Percentiles rank a stretch among this genome's conserved stretches.
These are phyloP conservation scores for Voacanga thouarsii DNA, from an alignment of 257 asterid species.

Conservation along the genomic window DNA sequence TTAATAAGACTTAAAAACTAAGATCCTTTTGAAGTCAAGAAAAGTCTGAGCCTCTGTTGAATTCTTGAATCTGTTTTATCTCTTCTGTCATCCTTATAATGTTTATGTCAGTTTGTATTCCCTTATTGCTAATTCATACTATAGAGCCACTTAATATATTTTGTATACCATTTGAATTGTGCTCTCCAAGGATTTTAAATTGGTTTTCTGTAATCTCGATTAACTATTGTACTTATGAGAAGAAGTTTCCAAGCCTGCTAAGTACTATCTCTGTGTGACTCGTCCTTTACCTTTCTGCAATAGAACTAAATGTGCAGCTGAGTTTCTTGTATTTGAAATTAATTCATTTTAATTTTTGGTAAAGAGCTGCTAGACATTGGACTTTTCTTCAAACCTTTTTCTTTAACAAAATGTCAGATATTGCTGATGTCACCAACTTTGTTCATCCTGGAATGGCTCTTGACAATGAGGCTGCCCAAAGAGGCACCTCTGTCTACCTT, in stretches of 20 bases:
- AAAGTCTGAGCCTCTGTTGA: neutral
- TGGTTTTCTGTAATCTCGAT: neutral
- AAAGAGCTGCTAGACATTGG: neutral
- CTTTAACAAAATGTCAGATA: slow-evolving; percentile 66
- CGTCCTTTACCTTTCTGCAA: too few relatives aligned
- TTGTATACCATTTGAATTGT: too few relatives aligned
- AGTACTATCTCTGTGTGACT: neutral
- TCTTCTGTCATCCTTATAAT: neutral
- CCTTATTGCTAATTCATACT: neutral
- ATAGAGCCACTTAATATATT: neutral
- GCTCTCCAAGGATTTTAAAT: neutral
- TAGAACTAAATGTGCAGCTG: too few relatives aligned
- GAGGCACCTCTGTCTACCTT: slow-evolving; percentile 99
- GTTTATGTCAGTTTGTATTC: neutral
- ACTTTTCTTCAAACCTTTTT: slow-evolving; percentile 1
- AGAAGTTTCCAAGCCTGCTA: neutral
- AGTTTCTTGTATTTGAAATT: neutral
- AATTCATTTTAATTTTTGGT: neutral
- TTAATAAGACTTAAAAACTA: neutral
- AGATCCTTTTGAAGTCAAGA: neutral
- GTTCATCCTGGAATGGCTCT: slow-evolving; percentile 89
- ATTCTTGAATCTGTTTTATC: neutral
- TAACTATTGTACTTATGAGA: neutral
- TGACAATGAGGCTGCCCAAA: slow-evolving; percentile 95
- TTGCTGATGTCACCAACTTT: slow-evolving; percentile 98